Evolutionary conservation across 192 early-diverging fungal species (phyloP).

Genomic region (Nowakowskiella sp.): DNA sequence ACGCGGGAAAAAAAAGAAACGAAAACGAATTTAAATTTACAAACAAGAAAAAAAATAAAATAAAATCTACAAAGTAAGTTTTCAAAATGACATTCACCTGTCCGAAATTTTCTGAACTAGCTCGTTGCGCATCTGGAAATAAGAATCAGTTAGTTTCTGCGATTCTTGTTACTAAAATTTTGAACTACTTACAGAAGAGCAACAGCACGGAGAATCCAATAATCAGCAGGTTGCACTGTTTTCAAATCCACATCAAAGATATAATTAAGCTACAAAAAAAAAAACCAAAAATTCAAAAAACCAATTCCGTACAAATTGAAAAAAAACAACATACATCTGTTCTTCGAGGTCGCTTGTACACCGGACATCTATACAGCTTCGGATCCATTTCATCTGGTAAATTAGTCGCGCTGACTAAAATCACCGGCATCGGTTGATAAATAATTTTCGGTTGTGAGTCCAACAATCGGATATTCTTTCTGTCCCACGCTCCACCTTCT

Average conservation of each 20-base stretch:
- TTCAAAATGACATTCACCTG: too few relatives aligned
- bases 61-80: too few relatives aligned
- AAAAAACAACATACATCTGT: conserved; percentile 31
- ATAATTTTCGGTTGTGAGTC: conserved; percentile 59
- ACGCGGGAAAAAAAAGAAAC: too few relatives aligned
- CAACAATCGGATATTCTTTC: conserved; percentile 55
- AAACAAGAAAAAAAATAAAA: too few relatives aligned
- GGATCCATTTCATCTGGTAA: conserved; percentile 52
- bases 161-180: conserved; percentile 10
- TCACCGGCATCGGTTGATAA: conserved; percentile 52
- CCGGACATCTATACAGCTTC: conserved; percentile 52
- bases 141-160: conserved; percentile 1
- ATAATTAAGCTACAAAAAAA: conserved; percentile 35
- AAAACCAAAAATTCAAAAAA: too few relatives aligned
- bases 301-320: not conserved
- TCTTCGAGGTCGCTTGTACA: conserved; percentile 48
- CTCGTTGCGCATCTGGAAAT: not conserved
- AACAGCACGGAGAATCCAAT: conserved; percentile 56
- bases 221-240: conserved; percentile 49
- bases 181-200: conserved; percentile 42
- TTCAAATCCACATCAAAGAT: conserved; percentile 60
- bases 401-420: conserved; percentile 50
- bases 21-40: too few relatives aligned
- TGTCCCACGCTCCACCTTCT: conserved; percentile 60
- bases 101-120: too few relatives aligned